Percentiles rank a stretch among this genome's conserved stretches.
These are phyloP conservation scores for Malassezia vespertilionis DNA, from an alignment of 1,284 basidiomycete genomes.

Conservation along the genomic window DNA sequence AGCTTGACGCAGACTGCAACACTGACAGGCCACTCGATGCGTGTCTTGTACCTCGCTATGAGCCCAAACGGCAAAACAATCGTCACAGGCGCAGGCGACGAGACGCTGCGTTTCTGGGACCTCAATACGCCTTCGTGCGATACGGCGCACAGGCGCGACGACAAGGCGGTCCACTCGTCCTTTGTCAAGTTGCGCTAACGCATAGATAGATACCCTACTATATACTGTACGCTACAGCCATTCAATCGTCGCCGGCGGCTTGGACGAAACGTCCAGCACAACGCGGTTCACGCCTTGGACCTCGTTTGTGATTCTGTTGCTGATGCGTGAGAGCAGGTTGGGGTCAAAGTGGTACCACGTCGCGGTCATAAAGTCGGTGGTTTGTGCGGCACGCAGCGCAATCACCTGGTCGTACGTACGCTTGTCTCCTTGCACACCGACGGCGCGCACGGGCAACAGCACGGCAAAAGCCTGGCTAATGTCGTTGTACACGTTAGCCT, in stretches of 20 bases:
- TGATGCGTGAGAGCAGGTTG: slow-evolving; percentile 77
- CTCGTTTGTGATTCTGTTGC: slow-evolving; percentile 95
- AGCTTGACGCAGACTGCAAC: slow-evolving; percentile 63
- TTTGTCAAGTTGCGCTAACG: slow-evolving; percentile 39
- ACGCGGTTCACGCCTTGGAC: slow-evolving; percentile 63
- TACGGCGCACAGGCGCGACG: slow-evolving; percentile 23
- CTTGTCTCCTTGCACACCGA: slow-evolving; percentile 94
- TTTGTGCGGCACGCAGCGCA: slow-evolving; percentile 38
- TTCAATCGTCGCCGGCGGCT: slow-evolving; percentile 71
- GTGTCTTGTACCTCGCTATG: slow-evolving; percentile 88
- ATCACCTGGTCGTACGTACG: slow-evolving; percentile 89
- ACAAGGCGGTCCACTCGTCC: slow-evolving; percentile 32
- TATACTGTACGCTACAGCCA: slow-evolving; percentile 28
- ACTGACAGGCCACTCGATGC: slow-evolving; percentile 77
- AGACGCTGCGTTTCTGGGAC: slow-evolving; percentile 82
- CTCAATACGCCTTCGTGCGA: slow-evolving; percentile 33
- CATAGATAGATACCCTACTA: slow-evolving; percentile 2
- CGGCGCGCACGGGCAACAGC: slow-evolving; percentile 86
- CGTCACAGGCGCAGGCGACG: slow-evolving; percentile 93
- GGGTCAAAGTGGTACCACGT: slow-evolving; percentile 71
- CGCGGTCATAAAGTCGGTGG: slow-evolving; percentile 47
- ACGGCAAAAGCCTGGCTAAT: slow-evolving; percentile 97
- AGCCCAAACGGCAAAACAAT: slow-evolving; percentile 93
- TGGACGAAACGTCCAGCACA: slow-evolving; percentile 73
- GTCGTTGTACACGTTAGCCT: slow-evolving; percentile 79